Conservation (phyloP, 495 filamentous ascomycete genomes). For the Annulohypoxylon nitens region DNA sequence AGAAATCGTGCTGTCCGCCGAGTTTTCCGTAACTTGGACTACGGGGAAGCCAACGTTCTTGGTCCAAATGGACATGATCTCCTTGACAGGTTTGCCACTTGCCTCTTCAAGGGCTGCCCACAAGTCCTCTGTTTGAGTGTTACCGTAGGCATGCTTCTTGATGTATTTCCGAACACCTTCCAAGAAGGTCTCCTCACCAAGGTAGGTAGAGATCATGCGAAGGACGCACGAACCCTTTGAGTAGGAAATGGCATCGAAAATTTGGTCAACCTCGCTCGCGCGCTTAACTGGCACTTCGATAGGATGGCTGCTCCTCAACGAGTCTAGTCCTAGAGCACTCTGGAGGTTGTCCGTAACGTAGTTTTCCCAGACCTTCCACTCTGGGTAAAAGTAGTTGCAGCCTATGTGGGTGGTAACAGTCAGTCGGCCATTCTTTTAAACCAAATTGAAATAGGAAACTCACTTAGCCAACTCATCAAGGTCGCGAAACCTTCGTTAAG, state of each 20-base stretch:
- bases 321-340: constrained; percentile 87
- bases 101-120: constrained; percentile 92
- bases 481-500: constrained; percentile 98
- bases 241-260: constrained; percentile 98
- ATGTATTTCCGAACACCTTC: constrained; percentile 93
- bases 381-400: constrained; percentile 89
- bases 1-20: constrained; percentile 68
- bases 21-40: constrained; percentile 74
- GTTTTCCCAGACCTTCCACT: constrained; percentile 98
- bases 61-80: constrained; percentile 84
- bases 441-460: constrained; percentile 21
- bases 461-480: constrained; percentile 71
- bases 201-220: constrained; percentile 96
- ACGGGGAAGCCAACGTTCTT: constrained; percentile 83
- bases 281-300: constrained; percentile 97
- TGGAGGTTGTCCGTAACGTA: constrained; percentile 94
- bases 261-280: constrained; percentile 96
- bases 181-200: constrained; percentile 93
- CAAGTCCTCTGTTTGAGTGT: constrained; percentile 86
- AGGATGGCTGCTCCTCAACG: constrained; percentile 92
- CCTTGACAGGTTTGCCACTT: constrained; percentile 88
- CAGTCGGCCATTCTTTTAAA: constrained; percentile 23
- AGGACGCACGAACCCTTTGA: constrained; percentile 96
- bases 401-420: constrained; percentile 64
- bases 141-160: constrained; percentile 93